Evolutionary conservation across 2,329 filamentous ascomycete genomes (phyloP).

Genomic region (Neofusicoccum sp.): DNA sequence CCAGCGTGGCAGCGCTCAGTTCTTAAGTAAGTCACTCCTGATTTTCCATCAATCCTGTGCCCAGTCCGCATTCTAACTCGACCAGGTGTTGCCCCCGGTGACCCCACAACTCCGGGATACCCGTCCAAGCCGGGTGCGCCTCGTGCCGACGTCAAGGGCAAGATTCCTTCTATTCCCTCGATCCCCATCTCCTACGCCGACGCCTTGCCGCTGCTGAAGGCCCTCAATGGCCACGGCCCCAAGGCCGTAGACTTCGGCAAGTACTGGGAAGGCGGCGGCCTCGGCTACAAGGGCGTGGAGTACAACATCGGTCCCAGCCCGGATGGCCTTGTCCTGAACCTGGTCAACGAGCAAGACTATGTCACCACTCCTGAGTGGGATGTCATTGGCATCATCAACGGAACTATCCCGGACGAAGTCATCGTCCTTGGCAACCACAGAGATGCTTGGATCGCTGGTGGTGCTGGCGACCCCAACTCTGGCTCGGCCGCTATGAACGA

Average conservation of each 20-base stretch:
- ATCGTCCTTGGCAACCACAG: conserved; percentile 89
- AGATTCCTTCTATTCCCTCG: conserved; percentile 83
- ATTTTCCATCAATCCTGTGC: too few species aligned
- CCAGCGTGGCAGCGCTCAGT: conserved; percentile 80
- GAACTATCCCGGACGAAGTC: conserved; percentile 79
- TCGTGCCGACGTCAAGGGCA: conserved; percentile 65
- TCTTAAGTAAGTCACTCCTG: conserved; percentile 39
- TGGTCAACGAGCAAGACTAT: conserved; percentile 52
- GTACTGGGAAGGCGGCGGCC: conserved; percentile 69
- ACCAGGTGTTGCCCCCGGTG: conserved; percentile 59
- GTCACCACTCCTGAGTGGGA: conserved; percentile 59
- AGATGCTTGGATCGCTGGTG: conserved; percentile 83
- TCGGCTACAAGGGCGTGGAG: conserved; percentile 75
- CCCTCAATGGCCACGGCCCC: conserved; percentile 85
- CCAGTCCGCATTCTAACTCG: not conserved
- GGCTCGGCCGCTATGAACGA: conserved; percentile 79
- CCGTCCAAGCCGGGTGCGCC: conserved; percentile 87
- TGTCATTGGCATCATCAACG: conserved; percentile 89
- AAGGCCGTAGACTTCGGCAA: conserved; percentile 70
- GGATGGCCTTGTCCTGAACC: conserved; percentile 56
- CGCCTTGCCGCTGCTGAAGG: conserved; percentile 81
- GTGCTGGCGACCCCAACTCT: conserved; percentile 78
- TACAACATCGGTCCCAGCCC: conserved; percentile 86
- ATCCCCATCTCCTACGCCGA: conserved; percentile 87
- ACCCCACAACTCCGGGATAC: conserved; percentile 92